Base-by-base conservation (phyloP, 331 rosid species). In the Malus hybrid region DNA sequence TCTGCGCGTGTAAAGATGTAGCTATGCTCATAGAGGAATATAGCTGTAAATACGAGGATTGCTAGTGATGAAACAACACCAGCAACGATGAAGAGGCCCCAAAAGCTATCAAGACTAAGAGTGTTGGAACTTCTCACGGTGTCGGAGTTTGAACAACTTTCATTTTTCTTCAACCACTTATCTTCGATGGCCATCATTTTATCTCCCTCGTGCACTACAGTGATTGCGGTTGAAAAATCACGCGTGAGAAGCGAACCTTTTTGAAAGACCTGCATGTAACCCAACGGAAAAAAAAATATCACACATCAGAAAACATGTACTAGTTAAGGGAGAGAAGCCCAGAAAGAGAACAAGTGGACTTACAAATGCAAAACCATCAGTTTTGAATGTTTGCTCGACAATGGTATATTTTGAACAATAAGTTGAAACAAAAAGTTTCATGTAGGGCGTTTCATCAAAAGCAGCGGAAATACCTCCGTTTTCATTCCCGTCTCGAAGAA, bases 31-130 rank as follows among this genome's bases (percentile, higher is more conserved):
- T 59, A 66, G 55, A 82, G 77, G 69, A 82, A 79, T 29, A 28
- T 50, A 10, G 63, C 65, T 3, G 8, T 1, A 67, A 18, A 73
- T 20, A 78, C 3, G 24, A 76, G 22, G 5, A 82, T 73, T 19
- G 83, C 75, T 1, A 18, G 46, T 4, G 67, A 27, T 1, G 81
- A 85, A 67, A 74, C 80, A 39, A 44, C 10, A 11, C 79, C 81
- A 0, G 77, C 72, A 11, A 82, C 10, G 13, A 77, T 42, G 76
- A 83, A 85, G 48, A 85, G 74, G 32, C 85, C 89, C 50, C 72
- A 16, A n/a, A 86, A 86, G 72, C 73, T 80, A 2, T 65, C 76
- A 5, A 80, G 69, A 64, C 76, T 72, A 19, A 83, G 85, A 16
- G 67, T 82, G 4, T 29, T 2, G 6, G 69, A 71, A 59, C 76